Conservation (phyloP, 768 basidiomycete genomes). For the Rhizopogon sp. region DNA sequence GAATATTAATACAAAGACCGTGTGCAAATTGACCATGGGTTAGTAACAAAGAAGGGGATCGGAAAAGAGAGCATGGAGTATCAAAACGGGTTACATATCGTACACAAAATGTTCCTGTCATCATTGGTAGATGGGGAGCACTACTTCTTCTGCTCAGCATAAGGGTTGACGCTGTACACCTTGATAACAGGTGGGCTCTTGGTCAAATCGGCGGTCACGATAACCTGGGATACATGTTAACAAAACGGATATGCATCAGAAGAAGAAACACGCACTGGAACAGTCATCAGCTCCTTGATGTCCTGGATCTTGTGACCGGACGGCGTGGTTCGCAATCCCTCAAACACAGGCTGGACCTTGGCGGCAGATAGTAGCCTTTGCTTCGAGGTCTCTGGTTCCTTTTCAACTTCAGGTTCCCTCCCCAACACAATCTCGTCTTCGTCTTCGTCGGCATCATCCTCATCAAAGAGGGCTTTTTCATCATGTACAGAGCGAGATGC, state of each 20-base stretch:
- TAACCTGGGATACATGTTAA: constrained; percentile 52
- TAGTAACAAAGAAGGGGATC: constrained; percentile 22
- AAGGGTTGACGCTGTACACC: constrained; percentile 94
- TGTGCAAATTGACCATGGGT: constrained; percentile 22
- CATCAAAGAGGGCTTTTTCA: constrained; percentile 84
- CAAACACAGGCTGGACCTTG: constrained; percentile 74
- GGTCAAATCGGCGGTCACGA: constrained; percentile 90
- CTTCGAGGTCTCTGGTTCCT: constrained; percentile 57
- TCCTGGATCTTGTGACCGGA: constrained; percentile 95
- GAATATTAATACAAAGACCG: constrained; percentile 23
- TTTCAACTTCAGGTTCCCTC: constrained; percentile 37
- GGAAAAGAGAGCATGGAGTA: constrained; percentile 22
- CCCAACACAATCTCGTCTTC: constrained; percentile 81
- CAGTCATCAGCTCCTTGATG: constrained; percentile 88
- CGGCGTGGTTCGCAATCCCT: constrained; percentile 67
- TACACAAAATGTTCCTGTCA: constrained; percentile 17
- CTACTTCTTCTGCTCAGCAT: constrained; percentile 53
- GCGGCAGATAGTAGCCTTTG: constrained; percentile 76
- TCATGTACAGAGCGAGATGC: constrained; percentile 80
- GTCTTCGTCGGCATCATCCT: constrained; percentile 75
- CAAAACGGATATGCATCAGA: neutral
- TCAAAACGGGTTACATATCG: constrained; percentile 17
- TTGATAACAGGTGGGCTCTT: constrained; percentile 97
- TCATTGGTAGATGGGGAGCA: neutral
- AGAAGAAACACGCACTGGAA: constrained; percentile 62